phyloP scores from a whole-genome alignment of 805 yeast genomes.

The Clavispora fructus region DNA sequence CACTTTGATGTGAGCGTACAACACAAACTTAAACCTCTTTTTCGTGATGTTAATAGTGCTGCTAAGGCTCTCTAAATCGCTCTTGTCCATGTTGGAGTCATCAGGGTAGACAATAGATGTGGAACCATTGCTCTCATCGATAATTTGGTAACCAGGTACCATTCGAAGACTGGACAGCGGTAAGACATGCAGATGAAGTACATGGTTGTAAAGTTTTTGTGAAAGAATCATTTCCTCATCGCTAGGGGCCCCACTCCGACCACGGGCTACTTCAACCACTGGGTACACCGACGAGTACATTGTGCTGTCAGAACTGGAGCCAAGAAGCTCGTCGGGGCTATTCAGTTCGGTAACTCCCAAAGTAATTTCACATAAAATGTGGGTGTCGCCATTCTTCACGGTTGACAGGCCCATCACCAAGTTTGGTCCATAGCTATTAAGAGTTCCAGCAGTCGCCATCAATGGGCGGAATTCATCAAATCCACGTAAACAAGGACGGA shows the following conservation, averaged over 20 bases:
- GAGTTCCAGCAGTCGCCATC: conserved; percentile 27
- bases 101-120: conserved; percentile 55
- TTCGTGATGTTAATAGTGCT: conserved; percentile 14
- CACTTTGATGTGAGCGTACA: conserved; percentile 71
- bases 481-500: conserved; percentile 70
- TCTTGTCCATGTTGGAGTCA: conserved; percentile 20
- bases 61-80: conserved; percentile 17
- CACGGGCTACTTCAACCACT: conserved; percentile 70
- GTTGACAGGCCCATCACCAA: conserved; percentile 61
- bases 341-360: conserved; percentile 61
- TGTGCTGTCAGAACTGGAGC: conserved; percentile 14
- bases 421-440: conserved; percentile 32
- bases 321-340: conserved; percentile 20
- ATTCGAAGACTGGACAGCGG: conserved; percentile 18
- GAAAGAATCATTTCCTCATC: conserved; percentile 78
- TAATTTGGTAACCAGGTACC: conserved; percentile 14
- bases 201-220: conserved; percentile 57
- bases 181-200: conserved; percentile 53
- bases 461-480: conserved; percentile 69
- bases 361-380: conserved; percentile 65
- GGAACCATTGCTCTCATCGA: conserved; percentile 12
- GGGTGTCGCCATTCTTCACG: conserved; percentile 64
- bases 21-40: conserved; percentile 37
- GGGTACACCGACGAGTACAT: conserved; percentile 52
- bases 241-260: conserved; percentile 74